Base-by-base conservation (phyloP, 495 filamentous ascomycete genomes). In the Thermothielavioides terrestris region DNA sequence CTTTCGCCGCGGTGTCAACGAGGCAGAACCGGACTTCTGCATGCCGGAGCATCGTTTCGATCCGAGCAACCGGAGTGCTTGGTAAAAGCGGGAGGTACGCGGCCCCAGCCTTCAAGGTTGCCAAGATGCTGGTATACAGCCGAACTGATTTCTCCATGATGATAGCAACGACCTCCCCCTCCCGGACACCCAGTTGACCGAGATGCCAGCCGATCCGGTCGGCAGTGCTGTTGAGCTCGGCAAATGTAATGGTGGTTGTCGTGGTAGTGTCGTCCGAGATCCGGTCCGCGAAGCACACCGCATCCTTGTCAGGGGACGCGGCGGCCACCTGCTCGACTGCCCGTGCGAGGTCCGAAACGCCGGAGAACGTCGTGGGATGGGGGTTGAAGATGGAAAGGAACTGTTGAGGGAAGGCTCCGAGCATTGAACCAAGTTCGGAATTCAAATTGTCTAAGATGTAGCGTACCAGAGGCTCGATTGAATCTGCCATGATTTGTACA, bases 71-170 rank as follows among this genome's bases (percentile, higher is more conserved):
- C 2, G 87, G 84, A 0, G 79, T 81, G n/a, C 70, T 76, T 10
- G 84, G 79, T 1, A 81, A 71, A 12, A 92, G 66, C 0, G 85
- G 84, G 37, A 91, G 62, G 61, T 91, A 88, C 26, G 82, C 87
- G 46, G 80, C 82, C 8, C 86, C 86, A 11, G 77, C 66, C 50
- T 91, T 89, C 3, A 86, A 58, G 15, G 84, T 74, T 0, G 82
- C 88, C 20, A 94, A 68, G 21, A 91, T 82, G 0, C 80, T 72
- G 20, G 80, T 68, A 59, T 90, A 91, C 0, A 87, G 65, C 6
- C 81, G 64, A 2, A 80, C 52, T 0, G 78, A 84, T 53, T 87
- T 88, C 21, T 87, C 77, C 75, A 89, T 81, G 20, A 79, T 70
- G 14, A 94, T 76, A 23, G 78, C 79, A 22, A 90, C 66, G 11